Base-by-base conservation (phyloP, 768 basidiomycete genomes). In the Phanerochaete sordida region DNA sequence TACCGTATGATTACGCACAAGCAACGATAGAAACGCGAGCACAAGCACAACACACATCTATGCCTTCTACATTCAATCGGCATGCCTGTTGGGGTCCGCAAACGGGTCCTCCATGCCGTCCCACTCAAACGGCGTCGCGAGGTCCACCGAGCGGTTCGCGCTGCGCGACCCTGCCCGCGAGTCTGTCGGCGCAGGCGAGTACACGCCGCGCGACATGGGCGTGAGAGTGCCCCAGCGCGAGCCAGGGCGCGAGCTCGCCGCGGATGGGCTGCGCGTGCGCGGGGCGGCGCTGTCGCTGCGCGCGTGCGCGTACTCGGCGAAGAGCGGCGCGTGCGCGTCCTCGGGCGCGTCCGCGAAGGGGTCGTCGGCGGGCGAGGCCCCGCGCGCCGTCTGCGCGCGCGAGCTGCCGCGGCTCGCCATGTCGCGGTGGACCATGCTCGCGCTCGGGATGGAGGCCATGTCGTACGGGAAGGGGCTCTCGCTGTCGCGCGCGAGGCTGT, bases 1-100 rank as follows among this genome's bases (percentile, higher is more conserved):
- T n/a, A n/a, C n/a, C n/a, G n/a, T n/a, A n/a, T n/a, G n/a, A n/a
- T n/a, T n/a, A n/a, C n/a, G n/a, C n/a, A n/a, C n/a, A n/a, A n/a
- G n/a, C n/a, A n/a, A n/a, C n/a, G n/a, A n/a, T n/a, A n/a, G n/a
- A 19, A 69, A 39, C 9, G 54, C 61, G 21, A 65, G 57, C 37
- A 43, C 30, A 9, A 43, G 39, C 19, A 19, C 19, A 43, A 43
- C 39, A 43, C 8, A 43, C 19, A 35, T 15, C 54, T 56, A 24
- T 15, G 23, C 39, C 7, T 43, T 43, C 2, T 58, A 58, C 6
- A 57, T 50, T 56, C 46, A 51, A 5, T 31, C 49, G 21, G 19
- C 28, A 51, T 30, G 49, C 28, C 19, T 51, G 19, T 51, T 54
- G 26, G 33, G 56, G 16, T 57, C 30, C 48, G 60, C 56, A 39